A percentile compares a stretch with the other conserved stretches of the same genome.
Evolutionary conservation across 163 green algal genomes (phyloP).

Genomic region (Scenedesmus sp.): DNA sequence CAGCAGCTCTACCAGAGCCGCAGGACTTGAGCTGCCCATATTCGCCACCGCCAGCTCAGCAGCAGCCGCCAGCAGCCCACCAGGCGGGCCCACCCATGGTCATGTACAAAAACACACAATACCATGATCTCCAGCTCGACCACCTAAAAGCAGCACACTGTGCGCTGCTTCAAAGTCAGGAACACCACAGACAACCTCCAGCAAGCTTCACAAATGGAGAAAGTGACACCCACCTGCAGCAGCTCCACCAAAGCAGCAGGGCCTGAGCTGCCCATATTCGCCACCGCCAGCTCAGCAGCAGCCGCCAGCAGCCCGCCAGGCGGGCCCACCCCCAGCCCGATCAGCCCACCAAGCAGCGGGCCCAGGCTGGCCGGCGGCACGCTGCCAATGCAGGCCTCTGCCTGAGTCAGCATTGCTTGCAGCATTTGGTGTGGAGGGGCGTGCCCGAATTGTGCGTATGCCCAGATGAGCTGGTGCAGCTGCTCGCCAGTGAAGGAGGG

Average conservation of each 20-base stretch:
- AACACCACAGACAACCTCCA: no score
- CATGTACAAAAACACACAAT: not conserved
- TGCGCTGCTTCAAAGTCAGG: no score
- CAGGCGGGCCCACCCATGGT: not conserved
- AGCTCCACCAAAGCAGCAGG: not conserved
- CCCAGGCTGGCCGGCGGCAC: not conserved
- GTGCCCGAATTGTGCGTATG: slow-evolving; percentile 45
- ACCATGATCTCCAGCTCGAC: not conserved
- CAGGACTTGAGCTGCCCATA: not conserved
- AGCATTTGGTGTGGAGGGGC: not conserved
- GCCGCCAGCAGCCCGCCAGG: not conserved
- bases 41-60: slow-evolving; percentile 18
- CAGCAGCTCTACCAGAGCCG: slow-evolving; percentile 13
- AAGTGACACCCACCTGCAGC: not conserved
- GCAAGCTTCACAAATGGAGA: not conserved
- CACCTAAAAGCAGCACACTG: not conserved
- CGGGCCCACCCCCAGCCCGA: not conserved
- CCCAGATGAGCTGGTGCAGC: slow-evolving; percentile 34
- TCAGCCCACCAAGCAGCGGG: not conserved
- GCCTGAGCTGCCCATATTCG: not conserved
- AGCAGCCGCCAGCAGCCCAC: not conserved
- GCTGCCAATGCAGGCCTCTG: slow-evolving; percentile 6
- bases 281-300: slow-evolving; percentile 8
- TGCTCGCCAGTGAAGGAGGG: slow-evolving; percentile 1
- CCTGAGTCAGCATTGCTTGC: not conserved